Evolutionary conservation across 208 protist species (phyloP), one percentile per base, ranked within the genome.

Genomic region (Trypanosoma caninum): DNA sequence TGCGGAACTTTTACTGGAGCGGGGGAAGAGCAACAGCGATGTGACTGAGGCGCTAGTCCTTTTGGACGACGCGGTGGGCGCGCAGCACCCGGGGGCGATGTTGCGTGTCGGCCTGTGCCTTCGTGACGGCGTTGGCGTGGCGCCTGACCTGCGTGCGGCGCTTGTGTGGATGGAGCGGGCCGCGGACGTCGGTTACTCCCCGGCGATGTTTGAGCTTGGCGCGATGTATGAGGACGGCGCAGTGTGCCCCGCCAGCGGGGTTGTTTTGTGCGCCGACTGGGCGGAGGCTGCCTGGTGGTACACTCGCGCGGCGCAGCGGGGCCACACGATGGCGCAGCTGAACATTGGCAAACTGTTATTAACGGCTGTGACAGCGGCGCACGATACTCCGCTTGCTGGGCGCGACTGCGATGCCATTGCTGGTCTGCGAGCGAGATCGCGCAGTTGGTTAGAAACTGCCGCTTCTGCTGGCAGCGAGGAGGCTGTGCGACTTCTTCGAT

Each of bases 201-300:
- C 85, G 10, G 89, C 89, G 9, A 80, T 91, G 80, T 85, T 91
- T 59, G 89, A 95, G 55, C 59, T 93, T 28, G 89, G 74, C 0
- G 73, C 69, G 34, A 65, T 80, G 53, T 89, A 87, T 65, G 89
- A 95, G 46, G 34, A 67, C 4, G 89, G 83, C 20, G 64, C 65
- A 10, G 34, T 20, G 14, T 41, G 5, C 2, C 53, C 20, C 18
- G 40, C 16, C 1, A 18, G 38, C 4, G 34, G 50, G 4, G 31
- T 89, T 0, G 70, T 46, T 2, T 65, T 50, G 45, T 6, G 1
- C 0, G 6, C 58, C 25, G 88, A 94, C 70, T 94, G 88, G 84
- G 88, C 82, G 13, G 82, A 82, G 59, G 89, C 89, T 4, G 16
- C 86, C 61, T 46, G 55, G 25, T 89, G 78, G 77, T 95, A 93